phyloP scores from a whole-genome alignment of 108 stramenopile genomes.

The Fragilaria radians region DNA sequence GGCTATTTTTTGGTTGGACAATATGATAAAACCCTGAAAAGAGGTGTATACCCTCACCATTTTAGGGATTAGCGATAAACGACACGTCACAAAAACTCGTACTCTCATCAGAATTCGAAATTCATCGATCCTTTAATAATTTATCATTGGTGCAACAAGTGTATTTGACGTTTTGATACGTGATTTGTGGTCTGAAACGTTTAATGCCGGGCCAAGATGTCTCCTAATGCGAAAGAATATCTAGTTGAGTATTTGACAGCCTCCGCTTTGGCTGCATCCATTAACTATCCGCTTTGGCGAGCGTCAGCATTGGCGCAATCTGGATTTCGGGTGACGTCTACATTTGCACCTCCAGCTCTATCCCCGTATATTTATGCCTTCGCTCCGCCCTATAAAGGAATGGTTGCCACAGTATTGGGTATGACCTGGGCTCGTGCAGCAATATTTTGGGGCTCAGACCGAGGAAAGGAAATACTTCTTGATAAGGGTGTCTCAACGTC shows the following conservation, averaged over 20 bases:
- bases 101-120: too few species aligned
- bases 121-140: too few species aligned
- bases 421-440: slow-evolving; percentile 98
- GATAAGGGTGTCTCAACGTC: slow-evolving; percentile 15
- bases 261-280: slow-evolving; percentile 58
- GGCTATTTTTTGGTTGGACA: too few species aligned
- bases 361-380: slow-evolving; percentile 83
- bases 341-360: slow-evolving; percentile 19
- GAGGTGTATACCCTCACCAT: too few species aligned
- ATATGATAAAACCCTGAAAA: too few species aligned
- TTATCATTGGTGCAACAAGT: too few species aligned
- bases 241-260: slow-evolving; percentile 69
- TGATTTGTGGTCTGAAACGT: too few species aligned
- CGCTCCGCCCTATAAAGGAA: slow-evolving; percentile 92
- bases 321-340: slow-evolving; percentile 54
- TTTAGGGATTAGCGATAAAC: too few species aligned
- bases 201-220: slow-evolving; percentile 23
- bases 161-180: too few species aligned
- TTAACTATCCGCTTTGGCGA: slow-evolving; percentile 82
- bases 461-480: slow-evolving; percentile 53
- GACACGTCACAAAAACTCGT: too few species aligned
- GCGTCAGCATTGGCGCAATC: slow-evolving; percentile 74
- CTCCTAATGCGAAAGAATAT: slow-evolving; percentile 76
- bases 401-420: slow-evolving; percentile 80
- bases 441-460: slow-evolving; percentile 93